Evolutionary conservation across 345 rosid genomes (phyloP).

Genomic region (Citrus inodora): DNA sequence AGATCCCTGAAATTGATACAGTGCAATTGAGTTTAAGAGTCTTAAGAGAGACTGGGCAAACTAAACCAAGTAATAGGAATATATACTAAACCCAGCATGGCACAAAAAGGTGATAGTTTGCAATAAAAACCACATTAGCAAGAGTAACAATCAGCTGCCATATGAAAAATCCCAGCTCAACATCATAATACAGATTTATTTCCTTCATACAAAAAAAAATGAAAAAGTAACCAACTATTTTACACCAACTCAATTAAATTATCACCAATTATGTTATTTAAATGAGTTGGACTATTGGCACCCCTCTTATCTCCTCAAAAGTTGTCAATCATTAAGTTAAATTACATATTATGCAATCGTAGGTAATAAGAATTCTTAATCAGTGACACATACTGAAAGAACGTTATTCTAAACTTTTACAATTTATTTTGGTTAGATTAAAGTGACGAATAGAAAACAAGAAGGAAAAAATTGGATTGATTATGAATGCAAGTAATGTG

Average conservation of each 20-base stretch:
- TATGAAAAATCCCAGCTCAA: not conserved
- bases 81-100: not conserved
- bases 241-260: not conserved
- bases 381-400: too few relatives aligned
- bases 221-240: not conserved
- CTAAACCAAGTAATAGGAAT: not conserved
- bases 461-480: too few relatives aligned
- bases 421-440: too few relatives aligned
- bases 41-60: not conserved
- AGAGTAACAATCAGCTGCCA: not conserved
- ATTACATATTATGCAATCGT: too few relatives aligned
- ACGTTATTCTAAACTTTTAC: too few relatives aligned
- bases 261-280: not conserved
- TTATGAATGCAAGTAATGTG: too few relatives aligned
- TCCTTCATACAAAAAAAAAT: not conserved
- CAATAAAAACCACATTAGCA: not conserved
- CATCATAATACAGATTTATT: not conserved
- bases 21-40: not conserved
- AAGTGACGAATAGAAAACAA: too few relatives aligned
- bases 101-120: not conserved
- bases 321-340: too few relatives aligned
- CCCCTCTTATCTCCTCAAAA: too few relatives aligned
- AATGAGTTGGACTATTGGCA: too few relatives aligned
- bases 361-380: too few relatives aligned
- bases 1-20: conserved; percentile 50